Evolutionary conservation across 164 flowering plant genomes (phyloP).

Genomic region (Warburgia ugandensis): DNA sequence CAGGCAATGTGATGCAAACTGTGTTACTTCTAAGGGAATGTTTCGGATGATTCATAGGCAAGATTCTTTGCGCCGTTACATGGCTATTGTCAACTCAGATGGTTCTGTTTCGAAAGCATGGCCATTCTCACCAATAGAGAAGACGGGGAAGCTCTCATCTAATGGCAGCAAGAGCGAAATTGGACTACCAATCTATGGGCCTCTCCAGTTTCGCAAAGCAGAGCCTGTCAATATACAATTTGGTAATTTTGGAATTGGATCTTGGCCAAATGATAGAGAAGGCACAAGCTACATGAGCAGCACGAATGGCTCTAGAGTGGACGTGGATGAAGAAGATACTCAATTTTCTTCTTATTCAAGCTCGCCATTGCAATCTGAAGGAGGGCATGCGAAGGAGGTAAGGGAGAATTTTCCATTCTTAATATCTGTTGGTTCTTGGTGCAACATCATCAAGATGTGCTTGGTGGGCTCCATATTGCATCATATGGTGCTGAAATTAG

Average conservation of each 20-base stretch:
- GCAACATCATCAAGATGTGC: too few relatives aligned
- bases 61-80: conserved; percentile 60
- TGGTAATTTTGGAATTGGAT: conserved; percentile 75
- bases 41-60: conserved; percentile 68
- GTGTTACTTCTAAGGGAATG: conserved; percentile 74
- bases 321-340: conserved; percentile 48
- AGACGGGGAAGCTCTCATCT: conserved; percentile 22
- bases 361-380: conserved; percentile 57
- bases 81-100: conserved; percentile 70
- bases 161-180: conserved; percentile 24
- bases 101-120: conserved; percentile 84
- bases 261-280: conserved; percentile 62
- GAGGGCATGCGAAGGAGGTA: conserved; percentile 67
- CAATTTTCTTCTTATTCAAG: conserved; percentile 62
- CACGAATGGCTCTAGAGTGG: conserved; percentile 52
- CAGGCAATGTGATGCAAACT: conserved; percentile 64
- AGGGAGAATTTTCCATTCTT: not conserved
- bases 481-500: too few relatives aligned
- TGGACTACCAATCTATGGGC: conserved; percentile 50
- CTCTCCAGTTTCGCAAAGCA: conserved; percentile 39
- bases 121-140: conserved; percentile 42
- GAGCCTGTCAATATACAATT: conserved; percentile 73
- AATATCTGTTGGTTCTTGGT: not conserved
- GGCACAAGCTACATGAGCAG: conserved; percentile 73
- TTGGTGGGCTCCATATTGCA: not conserved